Percentiles rank a stretch among this genome's conserved stretches.
Conservation (phyloP, 2,329 filamentous ascomycete species). For the Beauveria sp. region DNA sequence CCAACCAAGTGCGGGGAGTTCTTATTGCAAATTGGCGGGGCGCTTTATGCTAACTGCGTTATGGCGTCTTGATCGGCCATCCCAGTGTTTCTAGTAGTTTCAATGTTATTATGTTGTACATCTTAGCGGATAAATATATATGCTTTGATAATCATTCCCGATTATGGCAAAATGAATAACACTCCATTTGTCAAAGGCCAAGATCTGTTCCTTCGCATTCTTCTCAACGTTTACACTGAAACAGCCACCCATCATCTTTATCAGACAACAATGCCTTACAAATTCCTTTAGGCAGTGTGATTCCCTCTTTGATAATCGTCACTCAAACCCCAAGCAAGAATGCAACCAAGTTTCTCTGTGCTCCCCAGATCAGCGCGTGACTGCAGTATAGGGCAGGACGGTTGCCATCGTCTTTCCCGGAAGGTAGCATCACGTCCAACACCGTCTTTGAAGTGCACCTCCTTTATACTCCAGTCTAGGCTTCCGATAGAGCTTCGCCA, state of each 20-base stretch:
- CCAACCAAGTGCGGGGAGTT: slow-evolving; percentile 6
- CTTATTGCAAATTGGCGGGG: neutral
- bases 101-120: no score
- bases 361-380: neutral
- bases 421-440: neutral
- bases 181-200: no score
- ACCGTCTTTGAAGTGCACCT: neutral
- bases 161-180: no score
- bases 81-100: neutral
- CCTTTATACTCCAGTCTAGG: neutral
- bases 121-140: no score
- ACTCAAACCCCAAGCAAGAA: neutral
- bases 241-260: neutral
- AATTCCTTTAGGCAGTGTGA: no score
- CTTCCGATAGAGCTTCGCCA: neutral
- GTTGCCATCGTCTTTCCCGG: neutral
- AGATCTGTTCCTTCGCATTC: neutral
- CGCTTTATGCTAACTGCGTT: neutral
- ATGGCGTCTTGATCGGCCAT: neutral
- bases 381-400: slow-evolving; percentile 4
- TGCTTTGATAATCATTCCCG: no score
- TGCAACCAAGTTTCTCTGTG: neutral
- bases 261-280: no score
- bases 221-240: neutral
- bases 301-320: no score